phyloP scores from a whole-genome alignment of 1,139 yeast species.

The Debaryomyces fabryi region DNA sequence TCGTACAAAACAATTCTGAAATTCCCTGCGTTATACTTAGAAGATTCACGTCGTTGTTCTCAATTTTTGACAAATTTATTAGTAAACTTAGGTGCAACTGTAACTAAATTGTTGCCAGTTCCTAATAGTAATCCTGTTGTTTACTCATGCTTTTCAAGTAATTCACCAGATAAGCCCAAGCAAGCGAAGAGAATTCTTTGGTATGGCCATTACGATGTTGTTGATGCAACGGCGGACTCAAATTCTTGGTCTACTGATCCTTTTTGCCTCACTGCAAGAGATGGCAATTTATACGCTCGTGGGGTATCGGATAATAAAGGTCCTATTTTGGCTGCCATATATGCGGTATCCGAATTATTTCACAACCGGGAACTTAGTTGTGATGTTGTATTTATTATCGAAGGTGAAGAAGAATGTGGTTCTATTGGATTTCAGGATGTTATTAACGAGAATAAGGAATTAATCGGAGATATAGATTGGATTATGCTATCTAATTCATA shows the following conservation, averaged over 20 bases:
- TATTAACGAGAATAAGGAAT: constrained; percentile 47
- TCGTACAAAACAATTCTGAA: constrained; percentile 79
- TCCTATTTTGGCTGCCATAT: constrained; percentile 86
- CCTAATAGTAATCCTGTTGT: constrained; percentile 82
- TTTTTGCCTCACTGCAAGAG: constrained; percentile 67
- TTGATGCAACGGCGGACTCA: constrained; percentile 54
- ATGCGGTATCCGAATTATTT: constrained; percentile 77
- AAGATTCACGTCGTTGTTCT: constrained; percentile 88
- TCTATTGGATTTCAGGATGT: constrained; percentile 81
- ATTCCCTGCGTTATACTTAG: constrained; percentile 63
- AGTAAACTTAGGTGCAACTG: constrained; percentile 69
- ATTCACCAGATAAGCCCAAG: constrained; percentile 16
- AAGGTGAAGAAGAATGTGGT: constrained; percentile 96
- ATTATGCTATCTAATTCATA: constrained; percentile 85
- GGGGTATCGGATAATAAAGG: constrained; percentile 97
- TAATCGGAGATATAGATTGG: constrained; percentile 83
- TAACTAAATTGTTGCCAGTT: constrained; percentile 71
- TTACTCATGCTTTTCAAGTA: constrained; percentile 65
- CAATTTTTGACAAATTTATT: constrained; percentile 67
- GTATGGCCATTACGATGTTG: constrained; percentile 97
- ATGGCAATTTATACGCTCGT: constrained; percentile 88
- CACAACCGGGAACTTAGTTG: constrained; percentile 55
- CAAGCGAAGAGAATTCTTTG: constrained; percentile 56
- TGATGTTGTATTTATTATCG: constrained; percentile 83
- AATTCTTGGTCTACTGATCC: constrained; percentile 81